These are phyloP conservation scores for Xylaria sp. DNA, from an alignment of 2,329 filamentous ascomycete genomes.

Conservation along the genomic window DNA sequence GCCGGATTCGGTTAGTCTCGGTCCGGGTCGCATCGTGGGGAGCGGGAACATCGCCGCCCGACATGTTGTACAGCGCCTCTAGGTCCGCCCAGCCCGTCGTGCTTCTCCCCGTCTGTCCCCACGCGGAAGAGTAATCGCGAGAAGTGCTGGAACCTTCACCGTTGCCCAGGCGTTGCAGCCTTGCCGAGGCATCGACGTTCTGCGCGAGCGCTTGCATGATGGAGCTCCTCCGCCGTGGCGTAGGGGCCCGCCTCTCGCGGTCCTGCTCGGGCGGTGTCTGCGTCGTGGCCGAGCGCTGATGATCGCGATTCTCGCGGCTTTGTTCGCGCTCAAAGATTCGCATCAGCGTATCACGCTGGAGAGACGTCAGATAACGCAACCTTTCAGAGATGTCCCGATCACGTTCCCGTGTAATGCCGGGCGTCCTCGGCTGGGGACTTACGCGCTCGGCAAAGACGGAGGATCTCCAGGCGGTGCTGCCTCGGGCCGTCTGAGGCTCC, in stretches of 20 bases:
- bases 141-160: conserved; percentile 38
- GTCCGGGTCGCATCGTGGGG: conserved; percentile 46
- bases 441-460: conserved; percentile 49
- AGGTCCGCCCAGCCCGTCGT: conserved; percentile 56
- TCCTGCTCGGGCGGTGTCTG: conserved; percentile 47
- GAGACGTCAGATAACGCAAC: conserved; percentile 38
- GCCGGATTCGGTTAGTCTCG: conserved; percentile 46
- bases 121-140: conserved; percentile 44
- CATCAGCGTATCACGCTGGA: conserved; percentile 50
- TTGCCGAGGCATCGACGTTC: conserved; percentile 43
- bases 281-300: conserved; percentile 42
- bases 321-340: conserved; percentile 50
- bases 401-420: conserved; percentile 31
- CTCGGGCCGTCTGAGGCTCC: conserved; percentile 41
- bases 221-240: conserved; percentile 47
- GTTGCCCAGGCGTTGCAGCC: conserved; percentile 39
- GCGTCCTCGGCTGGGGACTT: conserved; percentile 44
- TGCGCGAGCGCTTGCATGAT: conserved; percentile 49
- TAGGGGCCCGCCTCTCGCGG: conserved; percentile 47
- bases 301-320: conserved; percentile 45
- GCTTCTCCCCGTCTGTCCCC: conserved; percentile 44
- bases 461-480: conserved; percentile 46
- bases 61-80: conserved; percentile 56
- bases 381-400: conserved; percentile 39
- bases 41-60: conserved; percentile 38